These are phyloP conservation scores for Fraxinus sp. DNA, from an alignment of 305 asterid genomes.

Conservation along the genomic window DNA sequence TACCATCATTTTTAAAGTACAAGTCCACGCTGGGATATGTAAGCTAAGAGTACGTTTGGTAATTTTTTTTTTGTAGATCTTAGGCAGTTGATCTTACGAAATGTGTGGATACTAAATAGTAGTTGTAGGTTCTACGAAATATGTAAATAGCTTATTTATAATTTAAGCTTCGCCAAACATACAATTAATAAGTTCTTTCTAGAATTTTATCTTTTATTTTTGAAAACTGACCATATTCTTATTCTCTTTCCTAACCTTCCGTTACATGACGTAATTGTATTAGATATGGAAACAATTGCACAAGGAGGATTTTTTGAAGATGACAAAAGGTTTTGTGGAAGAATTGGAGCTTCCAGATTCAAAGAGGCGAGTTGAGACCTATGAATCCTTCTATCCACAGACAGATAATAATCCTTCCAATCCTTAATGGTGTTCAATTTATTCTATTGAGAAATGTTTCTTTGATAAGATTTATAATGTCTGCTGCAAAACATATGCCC, in stretches of 20 bases:
- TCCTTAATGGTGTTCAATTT: slow-evolving; percentile 22
- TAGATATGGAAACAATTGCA: slow-evolving; percentile 76
- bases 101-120: not conserved
- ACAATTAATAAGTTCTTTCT: not conserved
- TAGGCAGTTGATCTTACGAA: not conserved
- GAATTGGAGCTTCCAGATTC: slow-evolving; percentile 65
- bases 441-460: slow-evolving; percentile 16
- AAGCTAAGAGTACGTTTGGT: not conserved
- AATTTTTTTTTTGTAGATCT: not conserved
- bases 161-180: not conserved
- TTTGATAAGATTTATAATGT: not conserved
- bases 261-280: not conserved
- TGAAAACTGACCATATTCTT: not conserved
- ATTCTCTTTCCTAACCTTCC: not conserved
- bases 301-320: slow-evolving; percentile 62
- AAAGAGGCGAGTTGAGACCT: slow-evolving; percentile 63
- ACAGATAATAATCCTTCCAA: slow-evolving; percentile 31
- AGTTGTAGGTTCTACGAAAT: not conserved
- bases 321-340: slow-evolving; percentile 62
- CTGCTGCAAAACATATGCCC: not conserved
- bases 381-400: slow-evolving; percentile 50
- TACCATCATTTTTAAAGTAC: not conserved
- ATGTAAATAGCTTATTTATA: not conserved
- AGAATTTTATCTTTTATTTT: not conserved
- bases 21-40: not conserved